These are phyloP conservation scores for Physocladia obscura DNA, from an alignment of 192 early-diverging fungal species.

Conservation along the genomic window DNA sequence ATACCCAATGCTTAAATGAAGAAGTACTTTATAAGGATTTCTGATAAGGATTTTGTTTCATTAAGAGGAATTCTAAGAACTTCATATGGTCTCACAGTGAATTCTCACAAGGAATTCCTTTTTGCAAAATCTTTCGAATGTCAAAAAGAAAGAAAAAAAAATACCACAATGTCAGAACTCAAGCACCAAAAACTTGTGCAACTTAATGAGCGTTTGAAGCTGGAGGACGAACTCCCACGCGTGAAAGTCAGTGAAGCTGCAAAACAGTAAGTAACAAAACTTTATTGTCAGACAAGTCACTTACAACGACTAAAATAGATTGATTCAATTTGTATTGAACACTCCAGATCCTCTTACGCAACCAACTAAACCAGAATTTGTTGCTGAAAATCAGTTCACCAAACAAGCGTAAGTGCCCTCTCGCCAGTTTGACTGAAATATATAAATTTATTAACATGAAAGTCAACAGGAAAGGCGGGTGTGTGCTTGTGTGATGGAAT, in stretches of 20 bases:
- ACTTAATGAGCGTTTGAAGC: constrained; percentile 52
- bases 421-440: background rate
- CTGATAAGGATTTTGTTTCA: no score
- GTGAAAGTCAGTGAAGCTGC: constrained; percentile 57
- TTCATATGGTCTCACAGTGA: no score
- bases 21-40: no score
- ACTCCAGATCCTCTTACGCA: constrained; percentile 53
- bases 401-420: constrained; percentile 28
- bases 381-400: constrained; percentile 52
- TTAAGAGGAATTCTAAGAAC: no score
- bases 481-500: constrained; percentile 18
- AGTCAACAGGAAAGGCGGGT: constrained; percentile 22
- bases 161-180: constrained; percentile 42
- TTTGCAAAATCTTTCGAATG: no score
- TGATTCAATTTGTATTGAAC: constrained; percentile 45
- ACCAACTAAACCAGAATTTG: constrained; percentile 45
- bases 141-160: background rate
- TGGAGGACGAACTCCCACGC: constrained; percentile 56
- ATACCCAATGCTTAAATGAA: no score
- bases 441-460: background rate
- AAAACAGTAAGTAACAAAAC: constrained; percentile 46
- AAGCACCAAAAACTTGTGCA: constrained; percentile 51
- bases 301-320: constrained; percentile 20
- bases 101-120: no score
- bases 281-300: background rate